These are phyloP conservation scores for Populus tremula DNA, from an alignment of 345 rosid genomes.

Conservation along the genomic window DNA sequence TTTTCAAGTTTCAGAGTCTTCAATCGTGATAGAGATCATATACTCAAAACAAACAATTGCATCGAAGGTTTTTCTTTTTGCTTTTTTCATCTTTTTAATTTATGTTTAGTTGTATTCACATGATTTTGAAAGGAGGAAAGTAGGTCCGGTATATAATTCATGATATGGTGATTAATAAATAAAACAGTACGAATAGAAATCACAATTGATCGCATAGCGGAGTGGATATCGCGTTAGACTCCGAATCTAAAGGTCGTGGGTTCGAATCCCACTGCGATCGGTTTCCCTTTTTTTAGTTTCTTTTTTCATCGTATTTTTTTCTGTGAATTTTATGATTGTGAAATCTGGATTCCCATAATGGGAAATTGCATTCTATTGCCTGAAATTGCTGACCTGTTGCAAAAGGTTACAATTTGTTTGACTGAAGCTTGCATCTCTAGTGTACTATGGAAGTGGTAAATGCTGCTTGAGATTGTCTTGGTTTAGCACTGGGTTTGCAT, in stretches of 20 bases:
- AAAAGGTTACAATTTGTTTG: background rate
- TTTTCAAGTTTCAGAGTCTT: too few species aligned
- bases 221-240: constrained; percentile 99
- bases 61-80: background rate
- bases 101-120: background rate
- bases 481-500: background rate
- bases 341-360: background rate
- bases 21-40: too few species aligned
- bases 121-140: background rate
- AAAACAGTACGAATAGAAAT: too few species aligned
- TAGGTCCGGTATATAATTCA: background rate
- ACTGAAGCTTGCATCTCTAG: background rate
- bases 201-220: constrained; percentile 80
- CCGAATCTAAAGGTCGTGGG: constrained; percentile 99
- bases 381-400: background rate
- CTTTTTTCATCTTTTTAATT: background rate
- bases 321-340: background rate
- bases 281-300: too few species aligned
- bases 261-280: constrained; percentile 99
- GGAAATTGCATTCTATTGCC: background rate
- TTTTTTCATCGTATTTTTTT: background rate
- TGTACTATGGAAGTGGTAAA: background rate
- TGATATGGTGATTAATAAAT: background rate
- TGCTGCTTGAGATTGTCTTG: background rate
- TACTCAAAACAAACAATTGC: too few species aligned